These are phyloP conservation scores for Castanea mollissima DNA, from an alignment of 306 rosid genomes.

Conservation along the genomic window DNA sequence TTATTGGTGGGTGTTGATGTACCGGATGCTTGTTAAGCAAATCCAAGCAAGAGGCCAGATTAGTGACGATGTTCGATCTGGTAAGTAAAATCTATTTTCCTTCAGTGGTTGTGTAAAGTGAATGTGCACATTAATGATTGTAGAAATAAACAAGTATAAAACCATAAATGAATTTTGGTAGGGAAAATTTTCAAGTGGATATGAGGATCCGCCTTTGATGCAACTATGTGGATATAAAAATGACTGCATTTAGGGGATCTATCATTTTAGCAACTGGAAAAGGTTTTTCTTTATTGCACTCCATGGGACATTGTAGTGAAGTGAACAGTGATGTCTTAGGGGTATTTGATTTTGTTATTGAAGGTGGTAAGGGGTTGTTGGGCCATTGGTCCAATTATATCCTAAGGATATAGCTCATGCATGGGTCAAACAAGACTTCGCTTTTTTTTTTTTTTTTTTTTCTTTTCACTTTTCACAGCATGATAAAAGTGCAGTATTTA, in stretches of 20 bases:
- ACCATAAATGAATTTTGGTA: not conserved
- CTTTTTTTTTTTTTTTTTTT: not conserved
- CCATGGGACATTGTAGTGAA: not conserved
- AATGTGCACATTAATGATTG: not conserved
- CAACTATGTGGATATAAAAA: not conserved
- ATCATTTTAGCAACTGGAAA: not conserved
- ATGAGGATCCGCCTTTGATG: not conserved
- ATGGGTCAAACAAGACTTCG: not conserved
- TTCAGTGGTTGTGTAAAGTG: constrained; percentile 4
- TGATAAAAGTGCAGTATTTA: not conserved
- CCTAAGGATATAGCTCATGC: not conserved
- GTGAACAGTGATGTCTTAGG: not conserved
- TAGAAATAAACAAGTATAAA: not conserved
- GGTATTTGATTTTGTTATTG: not conserved
- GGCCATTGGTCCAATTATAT: not conserved
- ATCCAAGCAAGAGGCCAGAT: constrained; percentile 79
- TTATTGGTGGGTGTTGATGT: constrained; percentile 96
- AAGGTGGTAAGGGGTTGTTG: not conserved
- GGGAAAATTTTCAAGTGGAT: not conserved
- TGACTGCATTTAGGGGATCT: not conserved
- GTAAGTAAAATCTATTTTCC: constrained; percentile 43
- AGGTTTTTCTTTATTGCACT: not conserved
- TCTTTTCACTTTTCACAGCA: not conserved
- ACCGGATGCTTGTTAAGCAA: constrained; percentile 87
- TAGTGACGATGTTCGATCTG: constrained; percentile 94